Percentiles rank a stretch among this genome's conserved stretches.
phyloP scores from a whole-genome alignment of 2,329 filamentous ascomycete species.

The Cladosporium sp. region DNA sequence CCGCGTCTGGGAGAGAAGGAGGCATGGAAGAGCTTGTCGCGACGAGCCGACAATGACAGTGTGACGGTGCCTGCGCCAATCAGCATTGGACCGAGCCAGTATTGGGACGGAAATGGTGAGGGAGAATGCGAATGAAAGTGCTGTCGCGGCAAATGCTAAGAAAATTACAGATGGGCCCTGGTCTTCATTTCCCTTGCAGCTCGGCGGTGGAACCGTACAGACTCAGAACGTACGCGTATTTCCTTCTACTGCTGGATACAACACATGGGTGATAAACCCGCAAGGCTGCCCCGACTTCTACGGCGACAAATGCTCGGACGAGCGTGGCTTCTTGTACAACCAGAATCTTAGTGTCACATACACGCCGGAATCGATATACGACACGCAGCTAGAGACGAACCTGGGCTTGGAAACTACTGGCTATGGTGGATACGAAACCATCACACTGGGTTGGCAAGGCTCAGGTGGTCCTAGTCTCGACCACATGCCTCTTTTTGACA shows the following conservation, averaged over 20 bases:
- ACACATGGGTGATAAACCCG: slow-evolving; percentile 26
- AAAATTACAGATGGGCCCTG: slow-evolving; percentile 28
- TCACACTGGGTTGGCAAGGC: slow-evolving; percentile 34
- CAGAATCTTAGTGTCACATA: slow-evolving; percentile 54
- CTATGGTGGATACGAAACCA: slow-evolving; percentile 30
- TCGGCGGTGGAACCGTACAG: slow-evolving; percentile 25
- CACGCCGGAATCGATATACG: slow-evolving; percentile 57
- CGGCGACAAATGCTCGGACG: slow-evolving; percentile 26
- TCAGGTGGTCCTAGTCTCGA: slow-evolving; percentile 25
- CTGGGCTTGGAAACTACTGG: slow-evolving; percentile 41
- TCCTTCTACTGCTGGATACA: slow-evolving; percentile 29
- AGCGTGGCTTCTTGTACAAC: slow-evolving; percentile 43
- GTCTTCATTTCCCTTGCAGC: slow-evolving; percentile 35
- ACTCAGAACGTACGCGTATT: slow-evolving; percentile 32
- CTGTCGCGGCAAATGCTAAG: background rate
- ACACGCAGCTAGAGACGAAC: slow-evolving; percentile 55
- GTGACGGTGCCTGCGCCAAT: slow-evolving; percentile 29
- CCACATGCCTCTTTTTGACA: slow-evolving; percentile 29
- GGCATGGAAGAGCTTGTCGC: background rate
- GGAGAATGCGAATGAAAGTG: background rate
- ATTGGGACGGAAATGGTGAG: slow-evolving; percentile 34
- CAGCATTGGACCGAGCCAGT: slow-evolving; percentile 32
- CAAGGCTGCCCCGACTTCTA: slow-evolving; percentile 28
- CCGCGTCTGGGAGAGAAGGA: background rate
- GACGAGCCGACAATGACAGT: slow-evolving; percentile 8